phyloP scores from a whole-genome alignment of 202 grass and related monocot genomes.

The Tripidium arundinaceum region DNA sequence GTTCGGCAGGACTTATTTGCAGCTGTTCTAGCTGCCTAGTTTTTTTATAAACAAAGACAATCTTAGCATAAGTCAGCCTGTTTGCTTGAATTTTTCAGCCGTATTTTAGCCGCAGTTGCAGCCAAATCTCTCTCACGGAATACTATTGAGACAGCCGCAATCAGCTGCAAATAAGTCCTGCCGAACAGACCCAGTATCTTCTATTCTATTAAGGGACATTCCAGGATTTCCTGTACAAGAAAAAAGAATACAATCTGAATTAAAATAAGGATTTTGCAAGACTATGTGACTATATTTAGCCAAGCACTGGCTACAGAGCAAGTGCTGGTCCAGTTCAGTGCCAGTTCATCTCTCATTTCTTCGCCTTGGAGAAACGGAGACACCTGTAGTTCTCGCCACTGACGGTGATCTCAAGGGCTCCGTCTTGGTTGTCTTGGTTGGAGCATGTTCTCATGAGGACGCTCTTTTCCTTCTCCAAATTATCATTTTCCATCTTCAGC shows the following conservation, averaged over 20 bases:
- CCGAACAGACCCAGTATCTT: too few species aligned
- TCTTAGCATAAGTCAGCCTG: too few species aligned
- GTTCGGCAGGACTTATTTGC: too few species aligned
- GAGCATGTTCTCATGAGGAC: slow-evolving; percentile 92
- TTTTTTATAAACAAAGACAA: too few species aligned
- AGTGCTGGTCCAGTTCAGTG: not conserved
- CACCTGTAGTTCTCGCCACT: slow-evolving; percentile 98
- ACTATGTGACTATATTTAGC: not conserved
- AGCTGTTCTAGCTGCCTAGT: too few species aligned
- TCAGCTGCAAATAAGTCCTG: too few species aligned
- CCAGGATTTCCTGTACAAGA: slow-evolving; percentile 28
- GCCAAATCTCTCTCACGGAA: too few species aligned
- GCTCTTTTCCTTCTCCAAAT: slow-evolving; percentile 97
- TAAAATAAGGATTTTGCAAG: not conserved
- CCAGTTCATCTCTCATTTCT: slow-evolving; percentile 63
- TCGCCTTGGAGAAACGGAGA: slow-evolving; percentile 97
- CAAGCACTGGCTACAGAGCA: not conserved
- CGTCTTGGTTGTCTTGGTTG: slow-evolving; percentile 91
- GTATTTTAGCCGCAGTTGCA: too few species aligned
- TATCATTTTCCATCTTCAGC: slow-evolving; percentile 92
- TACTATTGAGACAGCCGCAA: too few species aligned
- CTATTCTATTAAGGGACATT: not conserved
- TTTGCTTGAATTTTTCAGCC: too few species aligned
- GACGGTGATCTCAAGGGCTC: slow-evolving; percentile 97
- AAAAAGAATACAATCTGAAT: slow-evolving; percentile 26